Conservation (phyloP, 108 stramenopile genomes). For the Nitzschia inconspicua region DNA sequence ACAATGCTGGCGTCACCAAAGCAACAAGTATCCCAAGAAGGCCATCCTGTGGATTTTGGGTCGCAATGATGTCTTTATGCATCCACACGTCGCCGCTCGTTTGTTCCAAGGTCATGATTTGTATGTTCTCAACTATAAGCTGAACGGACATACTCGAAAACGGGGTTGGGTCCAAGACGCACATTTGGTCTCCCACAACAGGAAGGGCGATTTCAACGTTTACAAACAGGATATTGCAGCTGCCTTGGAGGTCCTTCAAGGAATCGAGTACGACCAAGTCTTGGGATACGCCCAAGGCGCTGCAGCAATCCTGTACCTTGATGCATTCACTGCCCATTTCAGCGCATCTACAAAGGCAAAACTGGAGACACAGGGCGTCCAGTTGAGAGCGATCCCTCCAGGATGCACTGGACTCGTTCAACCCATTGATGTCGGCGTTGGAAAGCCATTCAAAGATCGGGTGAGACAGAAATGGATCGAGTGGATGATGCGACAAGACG, state of each 20-base stretch:
- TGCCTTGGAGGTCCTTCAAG: not conserved
- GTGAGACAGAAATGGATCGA: too few relatives aligned
- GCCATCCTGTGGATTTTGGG: constrained; percentile 8
- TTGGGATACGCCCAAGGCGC: constrained; percentile 10
- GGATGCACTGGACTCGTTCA: too few relatives aligned
- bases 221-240: constrained; percentile 1
- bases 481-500: too few relatives aligned
- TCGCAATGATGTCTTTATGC: constrained; percentile 14
- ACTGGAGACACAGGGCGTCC: too few relatives aligned
- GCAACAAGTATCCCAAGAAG: too few relatives aligned
- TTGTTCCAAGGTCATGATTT: constrained; percentile 9
- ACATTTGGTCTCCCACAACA: constrained; percentile 1
- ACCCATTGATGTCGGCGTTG: too few relatives aligned
- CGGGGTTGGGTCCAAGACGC: not conserved
- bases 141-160: not conserved
- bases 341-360: too few relatives aligned
- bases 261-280: not conserved
- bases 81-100: constrained; percentile 7
- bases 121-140: constrained; percentile 1
- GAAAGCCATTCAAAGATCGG: too few relatives aligned
- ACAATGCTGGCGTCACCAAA: constrained; percentile 1
- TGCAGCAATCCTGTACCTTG: too few relatives aligned
- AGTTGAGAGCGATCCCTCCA: too few relatives aligned
- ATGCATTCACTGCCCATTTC: too few relatives aligned
- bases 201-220: not conserved